phyloP scores from a whole-genome alignment of 1,284 basidiomycete species.

The Rhizopogon parksii region DNA sequence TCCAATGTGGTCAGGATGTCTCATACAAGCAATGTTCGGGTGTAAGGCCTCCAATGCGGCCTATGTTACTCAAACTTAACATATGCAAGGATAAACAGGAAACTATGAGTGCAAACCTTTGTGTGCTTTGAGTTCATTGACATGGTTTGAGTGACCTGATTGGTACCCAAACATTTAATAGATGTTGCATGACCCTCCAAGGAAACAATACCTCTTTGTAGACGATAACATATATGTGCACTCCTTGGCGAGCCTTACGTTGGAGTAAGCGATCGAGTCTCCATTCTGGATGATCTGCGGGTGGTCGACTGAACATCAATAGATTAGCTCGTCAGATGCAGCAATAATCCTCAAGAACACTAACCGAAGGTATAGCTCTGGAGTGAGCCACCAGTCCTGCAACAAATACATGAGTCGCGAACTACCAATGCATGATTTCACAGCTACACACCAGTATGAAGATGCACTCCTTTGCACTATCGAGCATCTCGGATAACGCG shows the following conservation, averaged over 20 bases:
- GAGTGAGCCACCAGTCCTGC: constrained; percentile 88
- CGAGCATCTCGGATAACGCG: constrained; percentile 84
- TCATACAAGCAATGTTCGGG: constrained; percentile 79
- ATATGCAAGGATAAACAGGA: not conserved
- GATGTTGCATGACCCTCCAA: not conserved
- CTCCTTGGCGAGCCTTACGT: constrained; percentile 85
- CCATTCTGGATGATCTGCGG: constrained; percentile 77
- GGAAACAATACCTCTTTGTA: constrained; percentile 67
- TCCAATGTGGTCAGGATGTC: constrained; percentile 86
- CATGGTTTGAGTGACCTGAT: constrained; percentile 83
- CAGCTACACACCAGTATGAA: constrained; percentile 57
- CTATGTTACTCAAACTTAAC: constrained; percentile 32
- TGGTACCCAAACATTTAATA: not conserved
- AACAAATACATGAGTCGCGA: constrained; percentile 6
- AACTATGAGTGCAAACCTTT: constrained; percentile 41
- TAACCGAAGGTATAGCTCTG: constrained; percentile 75
- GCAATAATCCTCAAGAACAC: not conserved
- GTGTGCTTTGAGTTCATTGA: constrained; percentile 79
- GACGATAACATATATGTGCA: constrained; percentile 82
- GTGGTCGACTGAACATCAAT: constrained; percentile 55
- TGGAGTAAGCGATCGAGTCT: constrained; percentile 78
- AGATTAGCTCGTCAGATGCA: constrained; percentile 4
- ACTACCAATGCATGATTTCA: not conserved
- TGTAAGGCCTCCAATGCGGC: constrained; percentile 76
- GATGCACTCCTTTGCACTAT: constrained; percentile 67